Evolutionary conservation across 78 protist genomes (phyloP), one percentile per base, ranked within the genome.

Genomic region (Cyanophora paradoxa): DNA sequence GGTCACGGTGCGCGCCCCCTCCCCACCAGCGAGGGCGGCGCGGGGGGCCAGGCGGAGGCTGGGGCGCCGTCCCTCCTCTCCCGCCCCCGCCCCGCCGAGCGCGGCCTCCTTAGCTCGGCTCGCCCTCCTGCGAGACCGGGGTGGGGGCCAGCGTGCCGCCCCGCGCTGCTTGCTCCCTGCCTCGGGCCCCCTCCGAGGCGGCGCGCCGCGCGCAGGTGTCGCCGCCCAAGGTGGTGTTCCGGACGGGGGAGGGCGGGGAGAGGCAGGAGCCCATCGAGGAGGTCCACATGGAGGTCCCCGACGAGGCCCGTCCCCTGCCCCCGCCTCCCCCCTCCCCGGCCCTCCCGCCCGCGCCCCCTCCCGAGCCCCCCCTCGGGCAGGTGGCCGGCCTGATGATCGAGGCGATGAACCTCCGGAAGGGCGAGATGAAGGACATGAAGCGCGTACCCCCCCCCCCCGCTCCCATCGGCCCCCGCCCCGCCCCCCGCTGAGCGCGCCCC

Each of bases 341-440:
- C n/a, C n/a, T n/a, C n/a, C n/a, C n/a, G n/a, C n/a, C n/a, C n/a
- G n/a, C 72, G 54, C n/a, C n/a, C n/a, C n/a, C n/a, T n/a, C n/a
- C n/a, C n/a, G n/a, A n/a, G n/a, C n/a, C n/a, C n/a, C n/a, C n/a
- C n/a, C n/a, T n/a, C n/a, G n/a, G n/a, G n/a, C n/a, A n/a, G n/a
- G n/a, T n/a, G n/a, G n/a, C 84, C 64, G 89, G 86, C 39, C 37
- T 24, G 2, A 77, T 86, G 71, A 86, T 86, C 44, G 84, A 78
- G 39, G 82, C 67, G 48, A 33, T 86, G 70, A n/a, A n/a, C n/a
- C n/a, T n/a, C 31, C 28, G 41, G 16, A 73, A 20, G 39, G 77
- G 69, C 30, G 77, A 52, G 54, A 14, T 58, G 17, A 17, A 17
- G 17, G 71, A 58, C 40, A 78, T 36, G 39, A 46, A 41, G 78